phyloP scores from a whole-genome alignment of 1,139 yeast species.

The Spathaspora sp. region DNA sequence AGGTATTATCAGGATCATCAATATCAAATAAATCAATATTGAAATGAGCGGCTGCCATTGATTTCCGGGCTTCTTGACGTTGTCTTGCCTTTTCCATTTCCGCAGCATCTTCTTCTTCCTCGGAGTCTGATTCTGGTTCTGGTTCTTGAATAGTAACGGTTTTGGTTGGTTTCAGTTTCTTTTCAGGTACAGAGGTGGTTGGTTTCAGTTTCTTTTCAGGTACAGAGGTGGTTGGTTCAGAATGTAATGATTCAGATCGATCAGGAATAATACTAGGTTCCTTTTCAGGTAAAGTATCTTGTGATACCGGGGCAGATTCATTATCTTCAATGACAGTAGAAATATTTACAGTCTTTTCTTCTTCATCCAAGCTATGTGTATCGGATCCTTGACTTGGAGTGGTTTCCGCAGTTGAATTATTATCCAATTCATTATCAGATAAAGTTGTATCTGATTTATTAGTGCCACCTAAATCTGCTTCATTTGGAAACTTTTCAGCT shows the following conservation, averaged over 20 bases:
- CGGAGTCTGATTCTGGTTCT: conserved; percentile 3
- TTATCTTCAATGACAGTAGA: conserved; percentile 17
- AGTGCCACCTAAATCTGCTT: conserved; percentile 12
- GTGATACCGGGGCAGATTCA: background rate
- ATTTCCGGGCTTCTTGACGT: conserved; percentile 49
- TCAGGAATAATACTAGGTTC: background rate
- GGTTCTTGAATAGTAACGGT: conserved; percentile 1
- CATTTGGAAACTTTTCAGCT: background rate
- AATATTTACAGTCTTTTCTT: background rate
- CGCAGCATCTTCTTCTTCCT: conserved; percentile 21
- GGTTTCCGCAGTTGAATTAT: conserved; percentile 31
- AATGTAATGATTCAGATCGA: no score
- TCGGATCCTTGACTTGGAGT: conserved; percentile 29
- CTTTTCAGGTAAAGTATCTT: background rate
- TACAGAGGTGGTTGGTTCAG: conserved; percentile 2
- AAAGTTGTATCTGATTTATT: conserved; percentile 3
- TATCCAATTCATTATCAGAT: conserved; percentile 22
- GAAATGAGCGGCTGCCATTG: conserved; percentile 57
- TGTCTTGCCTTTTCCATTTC: conserved; percentile 38
- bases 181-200: conserved; percentile 6
- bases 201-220: conserved; percentile 4
- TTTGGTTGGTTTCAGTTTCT: conserved; percentile 3
- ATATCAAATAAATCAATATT: conserved; percentile 76
- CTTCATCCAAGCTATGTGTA: background rate
- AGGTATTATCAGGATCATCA: conserved; percentile 81